Evolutionary conservation across 2,329 filamentous ascomycete genomes (phyloP), one percentile per base, ranked within the genome.

Genomic region (Alternaria dauci): DNA sequence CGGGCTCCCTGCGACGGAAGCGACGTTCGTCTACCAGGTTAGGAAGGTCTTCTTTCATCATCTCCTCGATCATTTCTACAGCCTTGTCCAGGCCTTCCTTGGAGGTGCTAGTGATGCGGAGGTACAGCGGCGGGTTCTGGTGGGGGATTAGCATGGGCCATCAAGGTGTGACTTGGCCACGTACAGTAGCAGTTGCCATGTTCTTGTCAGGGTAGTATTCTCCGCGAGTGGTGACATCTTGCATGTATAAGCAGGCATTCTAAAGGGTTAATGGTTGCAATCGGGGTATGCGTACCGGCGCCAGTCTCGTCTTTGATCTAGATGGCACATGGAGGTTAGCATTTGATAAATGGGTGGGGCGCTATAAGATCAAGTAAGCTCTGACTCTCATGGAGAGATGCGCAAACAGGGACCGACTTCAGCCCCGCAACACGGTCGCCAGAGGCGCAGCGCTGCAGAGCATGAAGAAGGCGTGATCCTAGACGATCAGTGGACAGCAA

Each of bases 251-350:
- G 87, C 84, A 87, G 82, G 76, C 80, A 80, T 83, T 83, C 82
- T 78, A 82, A 80, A 80, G 81, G 70, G 76, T 65, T 84, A 88
- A 88, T 92, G 23, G 84, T 88, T 76, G 89, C 65, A 42, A 88
- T 88, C 57, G 86, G 86, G 71, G 95, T 91, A 88, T 86, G 84
- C 94, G 89, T 99, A 99, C 95, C 95, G 87, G 95, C 94, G 87
- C 95, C 95, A 89, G 94, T 98, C 77, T 97, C 93, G 85, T 97
- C 94, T 90, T 97, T 96, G 77, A 99, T 99, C 95, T 99, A 94
- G 75, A 91, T 91, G 82, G 88, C 89, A 95, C 86, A 90, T 82
- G 83, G 86, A 89, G 88, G 94, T 97, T 89, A 98, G 94, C 93
- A 95, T 88, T 89, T 92, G 91, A 67, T 88, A 89, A 92, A 88